phyloP scores from a whole-genome alignment of 805 yeast genomes.

The Suhomyces xylopsoci region DNA sequence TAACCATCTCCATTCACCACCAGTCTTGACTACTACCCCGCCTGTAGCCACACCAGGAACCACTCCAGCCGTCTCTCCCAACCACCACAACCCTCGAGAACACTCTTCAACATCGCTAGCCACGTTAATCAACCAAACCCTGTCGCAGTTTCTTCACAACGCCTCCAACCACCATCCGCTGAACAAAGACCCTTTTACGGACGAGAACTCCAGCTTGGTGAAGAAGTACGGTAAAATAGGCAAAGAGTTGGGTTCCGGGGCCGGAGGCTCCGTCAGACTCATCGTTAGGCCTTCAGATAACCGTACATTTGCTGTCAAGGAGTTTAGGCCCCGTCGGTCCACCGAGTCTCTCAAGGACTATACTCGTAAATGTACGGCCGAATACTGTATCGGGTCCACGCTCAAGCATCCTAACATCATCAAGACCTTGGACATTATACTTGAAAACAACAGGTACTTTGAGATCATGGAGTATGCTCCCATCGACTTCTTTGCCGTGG shows the following conservation, averaged over 20 bases:
- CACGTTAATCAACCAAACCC: conserved; percentile 35
- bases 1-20: conserved; percentile 29
- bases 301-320: conserved; percentile 78
- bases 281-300: conserved; percentile 66
- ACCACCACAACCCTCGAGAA: conserved; percentile 14
- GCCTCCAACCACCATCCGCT: conserved; percentile 24
- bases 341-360: conserved; percentile 73
- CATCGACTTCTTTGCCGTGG: conserved; percentile 79
- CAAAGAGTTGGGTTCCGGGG: conserved; percentile 77
- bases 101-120: conserved; percentile 38
- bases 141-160: conserved; percentile 34
- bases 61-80: background rate
- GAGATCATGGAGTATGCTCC: conserved; percentile 97
- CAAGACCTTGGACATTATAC: conserved; percentile 72
- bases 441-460: conserved; percentile 65
- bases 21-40: conserved; percentile 20
- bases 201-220: conserved; percentile 29
- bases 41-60: background rate
- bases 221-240: conserved; percentile 71
- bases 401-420: conserved; percentile 79
- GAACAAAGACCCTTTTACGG: conserved; percentile 35
- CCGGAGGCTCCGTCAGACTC: conserved; percentile 82
- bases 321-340: conserved; percentile 68
- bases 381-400: conserved; percentile 81
- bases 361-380: conserved; percentile 86